Percentiles rank a stretch among this genome's conserved stretches.
Evolutionary conservation across 495 filamentous ascomycete species (phyloP).

Genomic region (Clohesyomyces aquaticus): DNA sequence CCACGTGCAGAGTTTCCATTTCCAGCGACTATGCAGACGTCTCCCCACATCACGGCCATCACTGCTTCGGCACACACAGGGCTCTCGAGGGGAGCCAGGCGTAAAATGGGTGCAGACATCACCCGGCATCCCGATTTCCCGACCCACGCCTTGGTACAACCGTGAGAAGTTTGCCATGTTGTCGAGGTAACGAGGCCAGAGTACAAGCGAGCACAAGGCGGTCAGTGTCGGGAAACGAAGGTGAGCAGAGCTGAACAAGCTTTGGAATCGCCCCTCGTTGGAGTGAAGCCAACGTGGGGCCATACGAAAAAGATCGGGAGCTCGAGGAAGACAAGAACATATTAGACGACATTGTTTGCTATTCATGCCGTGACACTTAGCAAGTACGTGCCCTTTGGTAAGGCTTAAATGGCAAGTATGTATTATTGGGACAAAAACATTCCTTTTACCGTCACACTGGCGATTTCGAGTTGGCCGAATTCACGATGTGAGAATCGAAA

Average conservation of each 20-base stretch:
- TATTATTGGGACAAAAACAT: too few relatives aligned
- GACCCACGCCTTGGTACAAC: neutral
- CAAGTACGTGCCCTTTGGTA: neutral
- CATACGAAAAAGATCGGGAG: neutral
- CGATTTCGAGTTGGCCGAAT: neutral
- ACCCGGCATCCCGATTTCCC: neutral
- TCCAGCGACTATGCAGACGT: neutral
- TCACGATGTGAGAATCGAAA: neutral
- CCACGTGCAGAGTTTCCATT: conserved; percentile 11
- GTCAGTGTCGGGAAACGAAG: neutral
- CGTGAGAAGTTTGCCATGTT: neutral
- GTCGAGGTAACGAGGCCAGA: neutral
- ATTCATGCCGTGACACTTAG: neutral
- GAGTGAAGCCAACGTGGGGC: neutral
- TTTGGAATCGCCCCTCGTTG: neutral
- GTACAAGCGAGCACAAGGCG: neutral
- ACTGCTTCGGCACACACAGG: neutral
- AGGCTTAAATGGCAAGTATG: neutral
- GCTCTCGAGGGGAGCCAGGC: neutral
- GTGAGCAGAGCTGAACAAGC: neutral
- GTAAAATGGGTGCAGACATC: neutral
- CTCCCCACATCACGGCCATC: neutral
- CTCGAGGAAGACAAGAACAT: neutral
- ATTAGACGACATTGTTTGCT: neutral
- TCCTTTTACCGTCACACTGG: too few relatives aligned